Conservation (phyloP, 1,284 basidiomycete species). For the Cryptococcus amylolentus region DNA sequence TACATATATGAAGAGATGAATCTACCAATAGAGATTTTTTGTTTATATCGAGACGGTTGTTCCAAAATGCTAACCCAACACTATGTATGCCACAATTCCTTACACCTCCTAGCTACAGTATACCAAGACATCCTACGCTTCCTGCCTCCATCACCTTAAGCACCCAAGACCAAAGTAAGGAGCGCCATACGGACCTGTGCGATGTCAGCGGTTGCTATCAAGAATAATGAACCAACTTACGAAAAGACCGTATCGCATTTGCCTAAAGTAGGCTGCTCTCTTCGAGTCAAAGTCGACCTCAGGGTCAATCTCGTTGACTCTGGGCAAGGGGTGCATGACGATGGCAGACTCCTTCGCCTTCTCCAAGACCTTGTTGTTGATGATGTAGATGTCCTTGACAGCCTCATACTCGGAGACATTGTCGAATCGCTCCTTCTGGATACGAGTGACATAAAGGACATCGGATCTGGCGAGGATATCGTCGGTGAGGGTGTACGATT, state of each 20-base stretch:
- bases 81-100: too few relatives aligned
- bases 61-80: too few relatives aligned
- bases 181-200: slow-evolving; percentile 70
- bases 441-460: slow-evolving; percentile 92
- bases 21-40: too few relatives aligned
- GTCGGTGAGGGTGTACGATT: slow-evolving; percentile 83
- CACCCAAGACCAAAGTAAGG: slow-evolving; percentile 63
- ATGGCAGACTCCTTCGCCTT: slow-evolving; percentile 95
- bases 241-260: slow-evolving; percentile 97
- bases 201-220: slow-evolving; percentile 2
- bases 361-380: slow-evolving; percentile 88
- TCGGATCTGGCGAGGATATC: slow-evolving; percentile 91
- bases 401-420: slow-evolving; percentile 78
- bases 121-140: too few relatives aligned
- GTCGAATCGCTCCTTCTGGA: slow-evolving; percentile 93
- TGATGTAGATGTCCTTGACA: slow-evolving; percentile 88
- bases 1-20: too few relatives aligned
- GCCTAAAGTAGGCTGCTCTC: slow-evolving; percentile 94
- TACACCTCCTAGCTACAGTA: too few relatives aligned
- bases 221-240: slow-evolving; percentile 56
- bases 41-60: too few relatives aligned
- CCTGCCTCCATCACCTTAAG: slow-evolving; percentile 9
- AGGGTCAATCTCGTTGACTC: slow-evolving; percentile 94
- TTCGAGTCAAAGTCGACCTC: slow-evolving; percentile 96
- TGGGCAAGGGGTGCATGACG: slow-evolving; percentile 95